Conservation (phyloP, 345 rosid species). For the Bruguiera sexangula region DNA sequence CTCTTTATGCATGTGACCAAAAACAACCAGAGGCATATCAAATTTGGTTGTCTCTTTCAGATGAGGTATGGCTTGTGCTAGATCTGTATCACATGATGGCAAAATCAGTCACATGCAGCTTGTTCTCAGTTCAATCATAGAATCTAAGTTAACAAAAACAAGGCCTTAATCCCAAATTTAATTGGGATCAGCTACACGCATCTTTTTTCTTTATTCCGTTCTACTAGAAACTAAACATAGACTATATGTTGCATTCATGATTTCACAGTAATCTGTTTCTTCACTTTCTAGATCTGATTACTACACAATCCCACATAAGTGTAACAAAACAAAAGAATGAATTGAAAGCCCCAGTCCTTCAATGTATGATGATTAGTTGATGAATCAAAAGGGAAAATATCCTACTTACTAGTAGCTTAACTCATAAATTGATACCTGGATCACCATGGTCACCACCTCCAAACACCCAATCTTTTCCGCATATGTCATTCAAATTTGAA, state of each 20-base stretch:
- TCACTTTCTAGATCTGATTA: neutral
- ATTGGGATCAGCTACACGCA: too few species aligned
- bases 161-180: too few species aligned
- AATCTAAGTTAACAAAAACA: too few species aligned
- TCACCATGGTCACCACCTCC: slow-evolving; percentile 93
- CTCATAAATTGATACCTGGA: slow-evolving; percentile 48
- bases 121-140: too few species aligned
- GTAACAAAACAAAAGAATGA: neutral
- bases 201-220: too few species aligned
- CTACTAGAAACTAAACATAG: too few species aligned
- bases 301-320: neutral
- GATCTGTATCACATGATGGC: slow-evolving; percentile 39
- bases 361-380: neutral
- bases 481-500: slow-evolving; percentile 61
- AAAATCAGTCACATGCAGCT: too few species aligned
- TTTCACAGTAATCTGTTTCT: neutral
- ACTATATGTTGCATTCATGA: too few species aligned
- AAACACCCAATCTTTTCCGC: slow-evolving; percentile 72
- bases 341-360: neutral
- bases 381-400: neutral
- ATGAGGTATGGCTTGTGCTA: slow-evolving; percentile 63
- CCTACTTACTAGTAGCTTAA: slow-evolving; percentile 6
- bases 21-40: slow-evolving; percentile 55
- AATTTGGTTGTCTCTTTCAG: slow-evolving; percentile 47
- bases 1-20: slow-evolving; percentile 92